phyloP scores from a whole-genome alignment of 2,329 filamentous ascomycete genomes.

The Monosporascus cannonballus region DNA sequence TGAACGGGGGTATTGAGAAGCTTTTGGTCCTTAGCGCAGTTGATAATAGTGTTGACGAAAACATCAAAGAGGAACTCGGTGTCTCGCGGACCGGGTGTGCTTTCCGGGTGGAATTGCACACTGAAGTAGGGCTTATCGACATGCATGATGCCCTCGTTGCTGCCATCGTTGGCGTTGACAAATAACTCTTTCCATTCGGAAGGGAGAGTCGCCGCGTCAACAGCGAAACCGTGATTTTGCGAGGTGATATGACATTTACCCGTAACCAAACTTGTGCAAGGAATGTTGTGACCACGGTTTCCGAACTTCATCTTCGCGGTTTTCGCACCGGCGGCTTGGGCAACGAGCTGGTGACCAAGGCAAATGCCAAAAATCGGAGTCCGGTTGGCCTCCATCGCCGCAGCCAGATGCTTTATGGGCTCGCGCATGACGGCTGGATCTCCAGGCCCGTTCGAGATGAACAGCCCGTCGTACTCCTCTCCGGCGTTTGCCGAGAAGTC shows the following conservation, averaged over 20 bases:
- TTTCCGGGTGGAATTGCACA: conserved; percentile 99
- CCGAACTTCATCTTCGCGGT: conserved; percentile 99
- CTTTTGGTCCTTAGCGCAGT: conserved; percentile 60
- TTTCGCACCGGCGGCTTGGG: conserved; percentile 75
- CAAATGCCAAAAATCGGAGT: conserved; percentile 96
- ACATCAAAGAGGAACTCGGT: conserved; percentile 97
- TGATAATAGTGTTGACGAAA: conserved; percentile 79
- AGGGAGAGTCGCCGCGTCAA: conserved; percentile 72
- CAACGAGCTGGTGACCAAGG: conserved; percentile 87
- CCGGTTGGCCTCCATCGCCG: conserved; percentile 69
- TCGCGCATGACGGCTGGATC: conserved; percentile 79
- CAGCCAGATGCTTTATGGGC: conserved; percentile 74
- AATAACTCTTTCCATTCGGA: conserved; percentile 88
- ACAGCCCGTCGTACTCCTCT: conserved; percentile 89
- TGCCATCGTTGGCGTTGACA: conserved; percentile 95
- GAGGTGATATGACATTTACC: conserved; percentile 98
- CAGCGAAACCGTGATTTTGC: conserved; percentile 95
- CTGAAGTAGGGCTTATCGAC: conserved; percentile 85
- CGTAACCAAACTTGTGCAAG: conserved; percentile 90
- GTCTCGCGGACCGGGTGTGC: conserved; percentile 88
- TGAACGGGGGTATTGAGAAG: conserved; percentile 67
- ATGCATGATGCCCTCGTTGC: conserved; percentile 96
- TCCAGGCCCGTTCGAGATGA: conserved; percentile 96
- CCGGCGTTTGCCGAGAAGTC: conserved; percentile 73
- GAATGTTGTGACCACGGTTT: conserved; percentile 97